phyloP scores from a whole-genome alignment of 2,329 filamentous ascomycete genomes.

The Westerdykella ornata region DNA sequence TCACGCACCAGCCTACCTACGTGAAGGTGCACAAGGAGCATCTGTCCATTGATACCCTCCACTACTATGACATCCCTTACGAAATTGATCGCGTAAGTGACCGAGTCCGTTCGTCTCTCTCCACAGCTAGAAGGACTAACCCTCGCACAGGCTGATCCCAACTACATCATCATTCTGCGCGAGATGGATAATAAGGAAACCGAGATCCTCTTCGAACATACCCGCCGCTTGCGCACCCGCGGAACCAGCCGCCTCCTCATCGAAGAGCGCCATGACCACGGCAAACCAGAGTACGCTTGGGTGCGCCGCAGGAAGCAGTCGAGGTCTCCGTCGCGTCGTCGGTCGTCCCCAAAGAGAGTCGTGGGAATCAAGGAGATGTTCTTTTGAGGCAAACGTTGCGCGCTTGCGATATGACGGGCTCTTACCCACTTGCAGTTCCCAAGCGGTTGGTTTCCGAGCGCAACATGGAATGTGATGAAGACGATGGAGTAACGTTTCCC shows the following conservation, averaged over 20 bases:
- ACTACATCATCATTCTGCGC: slow-evolving; percentile 46
- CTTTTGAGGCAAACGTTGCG: slow-evolving; percentile 8
- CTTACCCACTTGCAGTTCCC: no score
- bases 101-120: background rate
- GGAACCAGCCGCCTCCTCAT: slow-evolving; percentile 35
- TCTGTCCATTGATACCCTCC: slow-evolving; percentile 42
- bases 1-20: slow-evolving; percentile 38
- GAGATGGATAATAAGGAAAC: slow-evolving; percentile 46
- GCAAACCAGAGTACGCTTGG: slow-evolving; percentile 42
- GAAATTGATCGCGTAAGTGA: slow-evolving; percentile 44
- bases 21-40: slow-evolving; percentile 44
- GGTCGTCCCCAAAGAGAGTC: slow-evolving; percentile 24
- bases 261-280: slow-evolving; percentile 35
- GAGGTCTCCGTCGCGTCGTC: slow-evolving; percentile 26
- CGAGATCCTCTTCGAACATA: slow-evolving; percentile 47
- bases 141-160: slow-evolving; percentile 34
- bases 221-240: slow-evolving; percentile 38
- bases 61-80: slow-evolving; percentile 45
- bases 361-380: slow-evolving; percentile 32
- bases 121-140: slow-evolving; percentile 4
- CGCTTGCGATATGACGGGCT: no score
- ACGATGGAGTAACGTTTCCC: no score
- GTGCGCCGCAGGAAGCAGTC: slow-evolving; percentile 34
- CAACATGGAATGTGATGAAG: no score
- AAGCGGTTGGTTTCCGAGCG: no score